phyloP scores from a whole-genome alignment of 441 rosid genomes.

The Metrosideros polymorpha region DNA sequence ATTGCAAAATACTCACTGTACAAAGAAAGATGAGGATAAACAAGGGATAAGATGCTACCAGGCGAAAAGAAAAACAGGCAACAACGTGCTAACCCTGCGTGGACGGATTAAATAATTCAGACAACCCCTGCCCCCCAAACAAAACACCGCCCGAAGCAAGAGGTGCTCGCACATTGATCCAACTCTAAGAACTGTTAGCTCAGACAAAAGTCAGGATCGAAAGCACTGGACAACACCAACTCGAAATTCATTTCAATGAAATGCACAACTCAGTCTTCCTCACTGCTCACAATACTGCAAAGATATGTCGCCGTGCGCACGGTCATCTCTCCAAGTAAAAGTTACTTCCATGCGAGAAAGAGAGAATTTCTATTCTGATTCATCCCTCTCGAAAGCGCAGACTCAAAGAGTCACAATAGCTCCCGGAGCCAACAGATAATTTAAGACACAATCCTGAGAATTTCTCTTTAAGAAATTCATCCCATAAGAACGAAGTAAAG shows the following conservation, averaged over 20 bases:
- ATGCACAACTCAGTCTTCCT: not conserved
- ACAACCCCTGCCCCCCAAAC: not conserved
- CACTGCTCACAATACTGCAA: not conserved
- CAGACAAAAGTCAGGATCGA: not conserved
- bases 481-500: not conserved
- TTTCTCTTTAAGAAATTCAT: not conserved
- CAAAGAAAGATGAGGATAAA: not conserved
- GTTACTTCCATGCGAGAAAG: not conserved
- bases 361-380: not conserved
- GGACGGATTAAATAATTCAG: not conserved
- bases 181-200: not conserved
- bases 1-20: not conserved
- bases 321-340: not conserved
- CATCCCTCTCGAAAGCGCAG: not conserved
- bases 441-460: not conserved
- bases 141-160: not conserved
- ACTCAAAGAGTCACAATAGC: not conserved
- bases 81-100: not conserved
- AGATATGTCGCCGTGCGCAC: rapidly evolving
- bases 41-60: not conserved
- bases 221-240: not conserved
- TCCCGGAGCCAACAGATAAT: not conserved
- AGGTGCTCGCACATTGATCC: not conserved
- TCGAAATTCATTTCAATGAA: not conserved
- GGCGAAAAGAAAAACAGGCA: not conserved